Evolutionary conservation across 345 rosid species (phyloP).

Genomic region (Moricandia arvensis): DNA sequence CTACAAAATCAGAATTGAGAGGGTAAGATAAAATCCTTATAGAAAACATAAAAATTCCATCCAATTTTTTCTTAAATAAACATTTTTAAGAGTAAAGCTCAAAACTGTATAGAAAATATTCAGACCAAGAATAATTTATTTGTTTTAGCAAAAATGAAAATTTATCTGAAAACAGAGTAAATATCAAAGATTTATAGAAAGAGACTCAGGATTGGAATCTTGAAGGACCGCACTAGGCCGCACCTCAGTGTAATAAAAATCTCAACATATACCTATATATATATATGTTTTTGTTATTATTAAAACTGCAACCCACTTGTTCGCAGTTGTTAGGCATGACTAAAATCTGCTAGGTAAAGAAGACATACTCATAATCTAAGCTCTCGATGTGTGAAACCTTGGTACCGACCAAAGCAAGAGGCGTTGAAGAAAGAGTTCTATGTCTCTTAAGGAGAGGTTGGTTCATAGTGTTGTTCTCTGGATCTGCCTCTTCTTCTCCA

Average conservation of each 20-base stretch:
- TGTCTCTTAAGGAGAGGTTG: conserved; percentile 76
- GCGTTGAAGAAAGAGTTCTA: conserved; percentile 70
- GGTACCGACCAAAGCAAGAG: conserved; percentile 80
- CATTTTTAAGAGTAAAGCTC: not conserved
- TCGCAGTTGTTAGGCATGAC: too few relatives aligned
- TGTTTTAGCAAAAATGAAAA: not conserved
- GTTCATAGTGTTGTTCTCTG: conserved; percentile 55
- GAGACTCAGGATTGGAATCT: not conserved
- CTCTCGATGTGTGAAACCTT: conserved; percentile 87
- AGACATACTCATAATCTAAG: conserved; percentile 80
- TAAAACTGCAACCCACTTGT: too few relatives aligned
- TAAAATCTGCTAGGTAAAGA: not conserved
- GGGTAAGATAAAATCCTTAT: not conserved
- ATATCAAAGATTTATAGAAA: not conserved
- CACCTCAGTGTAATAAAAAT: too few relatives aligned
- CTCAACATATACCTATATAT: too few relatives aligned
- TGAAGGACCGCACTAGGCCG: too few relatives aligned
- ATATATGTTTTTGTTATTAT: too few relatives aligned
- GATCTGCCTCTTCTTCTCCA: conserved; percentile 53
- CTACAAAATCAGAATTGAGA: not conserved
- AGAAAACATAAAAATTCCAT: not conserved
- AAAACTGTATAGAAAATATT: not conserved
- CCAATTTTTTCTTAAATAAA: not conserved
- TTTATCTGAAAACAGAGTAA: conserved; percentile 10
- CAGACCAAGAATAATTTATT: not conserved